Evolutionary conservation across 805 yeast genomes (phyloP).

Genomic region (Spathaspora girioi): DNA sequence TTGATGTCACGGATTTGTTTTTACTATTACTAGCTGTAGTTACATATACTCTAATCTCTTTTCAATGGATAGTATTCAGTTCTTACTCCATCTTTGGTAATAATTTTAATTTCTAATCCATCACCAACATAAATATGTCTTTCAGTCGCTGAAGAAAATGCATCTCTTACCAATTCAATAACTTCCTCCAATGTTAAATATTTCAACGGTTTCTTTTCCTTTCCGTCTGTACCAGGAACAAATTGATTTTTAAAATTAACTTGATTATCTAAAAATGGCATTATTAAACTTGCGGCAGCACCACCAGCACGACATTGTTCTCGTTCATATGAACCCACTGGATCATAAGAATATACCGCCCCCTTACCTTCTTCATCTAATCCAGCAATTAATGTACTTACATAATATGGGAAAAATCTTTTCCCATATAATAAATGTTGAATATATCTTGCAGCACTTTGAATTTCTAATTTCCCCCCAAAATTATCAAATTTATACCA

Average conservation of each 20-base stretch:
- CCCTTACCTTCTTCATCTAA: constrained; percentile 90
- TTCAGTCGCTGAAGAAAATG: constrained; percentile 94
- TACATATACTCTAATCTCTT: constrained; percentile 54
- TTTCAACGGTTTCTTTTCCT: constrained; percentile 54
- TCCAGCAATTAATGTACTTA: constrained; percentile 92
- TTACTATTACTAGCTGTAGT: not conserved
- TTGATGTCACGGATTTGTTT: no score
- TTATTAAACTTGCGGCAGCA: constrained; percentile 90
- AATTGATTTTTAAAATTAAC: constrained; percentile 93
- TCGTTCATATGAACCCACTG: constrained; percentile 96
- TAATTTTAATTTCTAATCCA: constrained; percentile 84
- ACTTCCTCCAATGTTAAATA: constrained; percentile 81
- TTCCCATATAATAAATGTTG: constrained; percentile 90
- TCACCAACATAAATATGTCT: constrained; percentile 99
- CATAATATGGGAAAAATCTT: constrained; percentile 95
- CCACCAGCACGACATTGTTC: constrained; percentile 98
- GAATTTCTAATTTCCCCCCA: constrained; percentile 62
- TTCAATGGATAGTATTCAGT: constrained; percentile 81
- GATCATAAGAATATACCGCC: constrained; percentile 93
- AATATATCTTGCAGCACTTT: constrained; percentile 83
- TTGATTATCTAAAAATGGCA: constrained; percentile 97
- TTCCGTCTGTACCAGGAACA: constrained; percentile 75
- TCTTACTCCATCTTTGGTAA: constrained; percentile 89
- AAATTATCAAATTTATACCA: constrained; percentile 91
- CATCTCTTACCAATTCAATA: constrained; percentile 82